Evolutionary conservation across 805 yeast genomes (phyloP).

Genomic region (Geotrichum ghanense): DNA sequence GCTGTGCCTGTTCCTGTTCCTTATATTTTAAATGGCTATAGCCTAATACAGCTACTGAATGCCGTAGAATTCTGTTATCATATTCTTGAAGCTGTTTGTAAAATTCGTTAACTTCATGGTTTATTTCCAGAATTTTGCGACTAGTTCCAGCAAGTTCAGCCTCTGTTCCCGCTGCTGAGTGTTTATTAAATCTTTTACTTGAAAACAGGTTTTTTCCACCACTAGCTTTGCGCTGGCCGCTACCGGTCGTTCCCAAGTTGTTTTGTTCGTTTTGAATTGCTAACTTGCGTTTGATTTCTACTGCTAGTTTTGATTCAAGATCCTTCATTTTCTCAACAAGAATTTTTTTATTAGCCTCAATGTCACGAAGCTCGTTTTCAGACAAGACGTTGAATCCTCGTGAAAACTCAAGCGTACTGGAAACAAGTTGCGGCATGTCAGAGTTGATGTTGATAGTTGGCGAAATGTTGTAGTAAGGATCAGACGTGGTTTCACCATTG

Average conservation of each 20-base stretch:
- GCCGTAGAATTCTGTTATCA: background rate
- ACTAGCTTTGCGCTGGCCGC: background rate
- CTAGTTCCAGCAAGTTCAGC: background rate
- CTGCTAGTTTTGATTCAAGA: background rate
- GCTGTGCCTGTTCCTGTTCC: too few relatives aligned
- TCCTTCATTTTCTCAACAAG: background rate
- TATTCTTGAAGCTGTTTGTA: background rate
- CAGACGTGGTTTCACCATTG: too few relatives aligned
- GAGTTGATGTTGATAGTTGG: background rate
- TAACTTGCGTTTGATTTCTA: background rate
- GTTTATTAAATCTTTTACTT: background rate
- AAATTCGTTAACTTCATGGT: background rate
- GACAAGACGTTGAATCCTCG: background rate
- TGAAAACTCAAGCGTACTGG: background rate
- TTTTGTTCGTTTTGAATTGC: background rate
- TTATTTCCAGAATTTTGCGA: background rate
- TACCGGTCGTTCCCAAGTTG: background rate
- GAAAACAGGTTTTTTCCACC: background rate
- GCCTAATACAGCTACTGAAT: conserved; percentile 1
- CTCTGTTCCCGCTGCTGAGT: background rate
- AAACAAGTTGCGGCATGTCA: background rate
- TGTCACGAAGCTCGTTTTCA: background rate
- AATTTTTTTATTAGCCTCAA: background rate
- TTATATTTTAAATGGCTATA: background rate
- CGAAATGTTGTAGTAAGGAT: background rate